phyloP scores from a whole-genome alignment of 495 filamentous ascomycete species.

The Lindgomyces ingoldianus region DNA sequence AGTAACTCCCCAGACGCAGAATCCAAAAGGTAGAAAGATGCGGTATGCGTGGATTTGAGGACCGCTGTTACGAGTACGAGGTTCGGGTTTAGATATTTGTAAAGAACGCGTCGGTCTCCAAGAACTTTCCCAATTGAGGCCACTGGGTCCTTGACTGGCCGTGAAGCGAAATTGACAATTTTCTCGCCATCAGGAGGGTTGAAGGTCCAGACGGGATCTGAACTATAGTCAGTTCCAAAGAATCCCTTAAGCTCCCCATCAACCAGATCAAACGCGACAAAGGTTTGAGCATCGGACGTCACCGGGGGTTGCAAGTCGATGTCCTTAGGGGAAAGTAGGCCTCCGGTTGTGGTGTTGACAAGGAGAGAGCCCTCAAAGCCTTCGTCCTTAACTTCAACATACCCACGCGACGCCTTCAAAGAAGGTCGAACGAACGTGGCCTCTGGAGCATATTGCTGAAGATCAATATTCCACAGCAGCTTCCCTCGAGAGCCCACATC shows the following conservation, averaged over 20 bases:
- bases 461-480: slow-evolving; percentile 72
- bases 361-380: slow-evolving; percentile 15
- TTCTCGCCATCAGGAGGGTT: slow-evolving; percentile 63
- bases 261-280: slow-evolving; percentile 38
- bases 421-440: slow-evolving; percentile 55
- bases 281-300: background rate
- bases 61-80: slow-evolving; percentile 74
- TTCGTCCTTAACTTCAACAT: slow-evolving; percentile 56
- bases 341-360: slow-evolving; percentile 37
- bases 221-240: slow-evolving; percentile 5
- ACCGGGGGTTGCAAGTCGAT: background rate
- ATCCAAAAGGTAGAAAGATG: slow-evolving; percentile 81
- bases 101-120: slow-evolving; percentile 85
- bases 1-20: slow-evolving; percentile 80
- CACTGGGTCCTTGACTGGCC: slow-evolving; percentile 78
- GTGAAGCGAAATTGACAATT: slow-evolving; percentile 64
- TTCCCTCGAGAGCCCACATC: slow-evolving; percentile 73
- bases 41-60: slow-evolving; percentile 55
- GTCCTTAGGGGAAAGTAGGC: slow-evolving; percentile 11
- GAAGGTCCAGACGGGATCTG: slow-evolving; percentile 66
- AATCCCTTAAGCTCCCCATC: slow-evolving; percentile 39
- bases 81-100: slow-evolving; percentile 96
- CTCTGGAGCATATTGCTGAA: slow-evolving; percentile 55
- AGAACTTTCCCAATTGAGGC: slow-evolving; percentile 94
- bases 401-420: slow-evolving; percentile 46